phyloP scores from a whole-genome alignment of 2,329 filamentous ascomycete genomes.

The Falciphora oryzae region DNA sequence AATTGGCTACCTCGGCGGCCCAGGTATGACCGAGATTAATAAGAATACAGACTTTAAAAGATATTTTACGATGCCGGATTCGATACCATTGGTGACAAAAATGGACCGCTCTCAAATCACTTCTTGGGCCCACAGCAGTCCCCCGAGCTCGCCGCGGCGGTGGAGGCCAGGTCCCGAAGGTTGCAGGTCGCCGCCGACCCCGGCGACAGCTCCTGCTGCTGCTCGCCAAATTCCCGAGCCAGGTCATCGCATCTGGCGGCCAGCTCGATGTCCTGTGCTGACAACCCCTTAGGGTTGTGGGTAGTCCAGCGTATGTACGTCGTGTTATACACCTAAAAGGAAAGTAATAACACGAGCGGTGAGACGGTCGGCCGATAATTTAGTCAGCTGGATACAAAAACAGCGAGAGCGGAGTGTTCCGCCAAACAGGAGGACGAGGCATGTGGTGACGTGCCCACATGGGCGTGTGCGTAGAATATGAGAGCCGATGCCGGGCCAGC shows the following conservation, averaged over 20 bases:
- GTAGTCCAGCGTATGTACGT: slow-evolving; percentile 70
- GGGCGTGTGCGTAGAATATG: too few species aligned
- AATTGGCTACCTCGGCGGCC: not conserved
- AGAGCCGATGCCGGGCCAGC: too few species aligned
- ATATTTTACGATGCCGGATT: slow-evolving; percentile 1
- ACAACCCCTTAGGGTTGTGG: slow-evolving; percentile 61
- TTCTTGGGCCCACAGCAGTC: slow-evolving; percentile 49
- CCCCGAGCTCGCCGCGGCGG: slow-evolving; percentile 38
- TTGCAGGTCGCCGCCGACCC: slow-evolving; percentile 24
- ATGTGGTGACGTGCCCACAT: too few species aligned
- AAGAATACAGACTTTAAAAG: slow-evolving; percentile 15
- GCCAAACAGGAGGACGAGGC: slow-evolving; percentile 37
- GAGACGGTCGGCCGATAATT: not conserved
- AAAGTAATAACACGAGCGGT: not conserved
- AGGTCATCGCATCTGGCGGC: slow-evolving; percentile 57
- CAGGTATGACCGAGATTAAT: not conserved
- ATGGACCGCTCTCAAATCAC: not conserved
- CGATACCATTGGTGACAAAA: not conserved
- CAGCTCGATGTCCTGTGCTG: slow-evolving; percentile 55
- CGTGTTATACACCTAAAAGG: slow-evolving; percentile 61
- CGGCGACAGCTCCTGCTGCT: slow-evolving; percentile 19
- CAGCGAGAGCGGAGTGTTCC: not conserved
- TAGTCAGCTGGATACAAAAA: too few species aligned
- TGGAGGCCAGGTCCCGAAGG: slow-evolving; percentile 40
- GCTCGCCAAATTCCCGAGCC: slow-evolving; percentile 51